Evolutionary conservation across 345 rosid genomes (phyloP), one percentile per base, ranked within the genome.

Genomic region (Xanthoceras sorbifolium): DNA sequence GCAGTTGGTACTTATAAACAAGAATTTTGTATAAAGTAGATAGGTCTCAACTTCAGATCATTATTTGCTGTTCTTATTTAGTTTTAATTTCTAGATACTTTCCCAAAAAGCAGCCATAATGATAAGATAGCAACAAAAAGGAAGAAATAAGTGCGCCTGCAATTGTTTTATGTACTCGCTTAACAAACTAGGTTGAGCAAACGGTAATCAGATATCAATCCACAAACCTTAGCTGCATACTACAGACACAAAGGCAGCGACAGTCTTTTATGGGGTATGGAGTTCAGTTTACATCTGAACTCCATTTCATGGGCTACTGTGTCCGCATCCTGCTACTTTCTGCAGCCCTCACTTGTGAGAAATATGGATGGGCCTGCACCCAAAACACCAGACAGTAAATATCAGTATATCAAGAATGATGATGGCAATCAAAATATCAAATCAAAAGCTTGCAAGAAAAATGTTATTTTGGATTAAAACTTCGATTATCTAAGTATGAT

Each of bases 321-420:
- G 82, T 79, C 75, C 97, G 84, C 87, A 87, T 87, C 85, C 98
- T 89, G 89, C 97, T 89, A 67, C 85, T 93, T 81, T 96, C 99
- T 18, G 99, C 97, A 81, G 98, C 97, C 77, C 89, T 90, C 57
- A 93, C 99, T 84, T 95, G 98, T 18, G 99, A 86, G 70, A 93
- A 92, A 83, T 92, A 96, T 12, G 94, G 82, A 80, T 93, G 98
- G 6, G 77, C 87, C 99, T 96, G 86, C 84, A 59, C 1, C 12
- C 40, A 44, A 40, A 72, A 11, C 26, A 26, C 31, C 63, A 70
- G 12, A 75, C 20, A 31, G 9, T 23, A 67, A 48, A 36, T 6
- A 36, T 40, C 23, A 22, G 52, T 26, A 46, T 26, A 62, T 28
- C 57, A 36, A 48, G 71, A 71, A 78, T 66, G 22, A 44, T 7